Base-by-base conservation (phyloP, 2,329 filamentous ascomycete species). In the Ophiostoma tasmaniense region DNA sequence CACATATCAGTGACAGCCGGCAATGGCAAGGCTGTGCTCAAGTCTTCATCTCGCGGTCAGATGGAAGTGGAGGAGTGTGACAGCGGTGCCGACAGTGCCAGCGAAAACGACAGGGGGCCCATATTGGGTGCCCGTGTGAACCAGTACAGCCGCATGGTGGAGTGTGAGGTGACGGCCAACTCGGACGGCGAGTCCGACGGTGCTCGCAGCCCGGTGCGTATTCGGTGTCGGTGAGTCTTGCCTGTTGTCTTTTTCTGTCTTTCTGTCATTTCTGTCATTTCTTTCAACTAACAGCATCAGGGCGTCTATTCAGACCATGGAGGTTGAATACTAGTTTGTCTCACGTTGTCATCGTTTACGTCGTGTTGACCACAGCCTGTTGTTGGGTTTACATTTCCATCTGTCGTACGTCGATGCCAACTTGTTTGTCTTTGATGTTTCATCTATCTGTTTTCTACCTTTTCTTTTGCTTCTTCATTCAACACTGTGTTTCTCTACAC, bases 51-150 rank as follows among this genome's bases (percentile, higher is more conserved):
- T 17, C n/a, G 22, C 8, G 13, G 50, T 22, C 50, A 13, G 50
- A 22, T 28, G 11, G 70, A 70, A 55, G 65, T 73, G 2, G 67
- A 68, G 14, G 72, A 73, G 45, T 73, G 22, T 20, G 66, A 65
- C 22, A 65, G 64, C 3, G 30, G 64, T 7, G 61, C 59, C 3
- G 37, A 50, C 61, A 8, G 6, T 3, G 61, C 61, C 52, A 33
- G 28, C 37, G 28, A 33, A 8, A 39, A 28, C 35, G 69, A 67
- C 22, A 59, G 17, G 6, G 45, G 22, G 17, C 33, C 35, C 20
- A 66, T 62, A 20, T 30, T 17, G 7, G 3, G 33, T 13, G 50
- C 28, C 30, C 14, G 20, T 17, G 35, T 33, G 10, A 50, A 28
- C 2, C 22, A 17, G 3, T 52, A 39, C 25, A 66, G 14, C 14